Conservation (phyloP, 2,329 filamentous ascomycete genomes). For the Xylariaceae sp. region DNA sequence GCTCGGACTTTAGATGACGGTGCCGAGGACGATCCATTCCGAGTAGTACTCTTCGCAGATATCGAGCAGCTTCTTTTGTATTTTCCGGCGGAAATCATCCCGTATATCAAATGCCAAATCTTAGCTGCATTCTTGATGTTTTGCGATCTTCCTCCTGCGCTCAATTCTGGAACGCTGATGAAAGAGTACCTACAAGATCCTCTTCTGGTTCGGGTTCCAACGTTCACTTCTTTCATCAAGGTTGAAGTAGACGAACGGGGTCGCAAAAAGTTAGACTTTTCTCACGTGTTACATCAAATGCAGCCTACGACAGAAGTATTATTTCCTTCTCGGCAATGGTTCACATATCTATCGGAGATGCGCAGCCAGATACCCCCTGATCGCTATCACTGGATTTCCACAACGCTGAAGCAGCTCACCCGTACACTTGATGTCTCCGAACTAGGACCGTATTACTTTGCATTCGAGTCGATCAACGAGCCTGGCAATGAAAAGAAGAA, state of each 20-base stretch:
- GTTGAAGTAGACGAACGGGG: slow-evolving; percentile 13
- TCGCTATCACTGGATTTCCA: slow-evolving; percentile 45
- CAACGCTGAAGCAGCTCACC: slow-evolving; percentile 56
- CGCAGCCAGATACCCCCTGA: slow-evolving; percentile 29
- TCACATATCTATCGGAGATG: slow-evolving; percentile 34
- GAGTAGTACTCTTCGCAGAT: slow-evolving; percentile 77
- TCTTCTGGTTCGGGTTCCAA: slow-evolving; percentile 42
- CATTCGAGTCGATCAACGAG: slow-evolving; percentile 58
- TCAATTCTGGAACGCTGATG: slow-evolving; percentile 23
- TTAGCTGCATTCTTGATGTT: slow-evolving; percentile 70
- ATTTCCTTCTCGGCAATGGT: slow-evolving; percentile 46
- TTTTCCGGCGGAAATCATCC: slow-evolving; percentile 39
- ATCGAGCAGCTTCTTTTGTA: slow-evolving; percentile 59
- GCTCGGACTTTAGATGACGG: slow-evolving; percentile 72
- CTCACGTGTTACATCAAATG: slow-evolving; percentile 23
- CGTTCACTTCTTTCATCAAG: slow-evolving; percentile 20
- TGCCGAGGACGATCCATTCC: slow-evolving; percentile 75
- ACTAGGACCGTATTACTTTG: slow-evolving; percentile 67
- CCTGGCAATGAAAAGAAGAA: slow-evolving; percentile 58
- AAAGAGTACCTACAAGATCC: slow-evolving; percentile 46
- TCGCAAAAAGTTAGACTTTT: slow-evolving; percentile 21
- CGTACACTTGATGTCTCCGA: slow-evolving; percentile 40
- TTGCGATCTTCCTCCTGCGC: slow-evolving; percentile 56
- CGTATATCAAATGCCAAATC: slow-evolving; percentile 42
- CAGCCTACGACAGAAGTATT: slow-evolving; percentile 42